Conservation (phyloP, 148 eudicot species). For the Fagopyrum tataricum region DNA sequence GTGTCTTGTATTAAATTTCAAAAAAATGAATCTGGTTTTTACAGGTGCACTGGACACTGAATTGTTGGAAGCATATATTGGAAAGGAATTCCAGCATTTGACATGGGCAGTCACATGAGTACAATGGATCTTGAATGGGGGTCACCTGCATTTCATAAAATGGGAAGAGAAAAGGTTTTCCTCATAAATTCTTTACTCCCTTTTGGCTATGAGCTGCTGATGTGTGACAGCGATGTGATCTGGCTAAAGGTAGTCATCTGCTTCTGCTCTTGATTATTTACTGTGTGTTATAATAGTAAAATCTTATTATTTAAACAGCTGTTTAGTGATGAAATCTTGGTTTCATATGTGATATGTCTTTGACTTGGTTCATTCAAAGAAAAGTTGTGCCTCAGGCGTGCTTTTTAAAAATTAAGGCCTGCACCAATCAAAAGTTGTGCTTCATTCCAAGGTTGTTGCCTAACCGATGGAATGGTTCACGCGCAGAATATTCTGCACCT, state of each 20-base stretch:
- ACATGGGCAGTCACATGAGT: conserved; percentile 98
- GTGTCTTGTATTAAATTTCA: too few species aligned
- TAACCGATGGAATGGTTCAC: not conserved
- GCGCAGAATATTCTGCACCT: not conserved
- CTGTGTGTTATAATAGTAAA: conserved; percentile 14
- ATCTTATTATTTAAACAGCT: not conserved
- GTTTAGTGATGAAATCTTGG: not conserved
- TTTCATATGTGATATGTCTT: too few species aligned
- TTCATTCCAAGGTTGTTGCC: too few species aligned
- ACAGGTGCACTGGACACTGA: conserved; percentile 97
- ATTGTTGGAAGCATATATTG: conserved; percentile 83
- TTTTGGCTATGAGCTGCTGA: conserved; percentile 77
- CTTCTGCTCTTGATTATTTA: conserved; percentile 33
- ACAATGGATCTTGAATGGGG: conserved; percentile 95
- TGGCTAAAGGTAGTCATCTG: conserved; percentile 76
- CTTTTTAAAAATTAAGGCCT: too few species aligned
- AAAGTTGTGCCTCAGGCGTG: too few species aligned
- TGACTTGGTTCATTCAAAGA: too few species aligned
- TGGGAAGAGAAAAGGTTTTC: conserved; percentile 93
- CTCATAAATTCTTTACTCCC: conserved; percentile 79
- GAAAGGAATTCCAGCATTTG: conserved; percentile 94
- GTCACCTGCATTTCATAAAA: conserved; percentile 85
- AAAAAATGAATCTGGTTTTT: conserved; percentile 8
- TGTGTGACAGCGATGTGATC: conserved; percentile 98
- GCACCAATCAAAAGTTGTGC: too few species aligned